phyloP scores from a whole-genome alignment of 257 asterid species.

The Marsdenia floribunda region DNA sequence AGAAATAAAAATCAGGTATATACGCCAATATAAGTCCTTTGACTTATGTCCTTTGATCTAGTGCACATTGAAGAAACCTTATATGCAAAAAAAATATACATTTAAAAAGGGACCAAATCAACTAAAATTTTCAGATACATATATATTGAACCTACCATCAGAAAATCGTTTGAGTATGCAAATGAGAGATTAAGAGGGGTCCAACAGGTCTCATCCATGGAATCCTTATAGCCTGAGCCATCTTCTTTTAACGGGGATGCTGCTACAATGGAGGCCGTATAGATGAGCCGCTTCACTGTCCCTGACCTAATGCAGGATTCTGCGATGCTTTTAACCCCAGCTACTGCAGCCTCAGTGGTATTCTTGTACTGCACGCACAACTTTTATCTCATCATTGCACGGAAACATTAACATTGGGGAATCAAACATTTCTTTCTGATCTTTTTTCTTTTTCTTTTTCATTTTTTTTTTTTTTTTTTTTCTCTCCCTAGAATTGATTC shows the following conservation, averaged over 20 bases:
- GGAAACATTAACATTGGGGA: not conserved
- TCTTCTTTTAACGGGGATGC: constrained; percentile 38
- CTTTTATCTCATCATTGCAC: not conserved
- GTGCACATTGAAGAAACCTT: too few species aligned
- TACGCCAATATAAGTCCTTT: too few species aligned
- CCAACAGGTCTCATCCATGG: constrained; percentile 45
- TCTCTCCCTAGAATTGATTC: too few species aligned
- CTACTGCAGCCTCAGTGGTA: constrained; percentile 40
- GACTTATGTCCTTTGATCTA: too few species aligned
- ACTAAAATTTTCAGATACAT: too few species aligned
- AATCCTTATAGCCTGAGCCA: constrained; percentile 29
- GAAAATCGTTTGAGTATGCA: constrained; percentile 1
- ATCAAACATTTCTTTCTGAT: too few species aligned
- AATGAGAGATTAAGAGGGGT: constrained; percentile 26
- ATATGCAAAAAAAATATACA: too few species aligned
- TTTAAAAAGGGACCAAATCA: too few species aligned
- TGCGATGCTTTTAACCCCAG: constrained; percentile 26
- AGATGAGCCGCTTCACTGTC: constrained; percentile 30
- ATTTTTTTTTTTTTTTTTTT: too few species aligned
- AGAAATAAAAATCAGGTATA: too few species aligned
- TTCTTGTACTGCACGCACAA: constrained; percentile 36
- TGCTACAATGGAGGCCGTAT: constrained; percentile 27
- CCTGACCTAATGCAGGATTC: constrained; percentile 28
- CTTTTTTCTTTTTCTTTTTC: too few species aligned
- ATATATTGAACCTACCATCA: constrained; percentile 4